Base-by-base conservation (phyloP, 106 monocot genomes). In the Dendrobium catenatum region DNA sequence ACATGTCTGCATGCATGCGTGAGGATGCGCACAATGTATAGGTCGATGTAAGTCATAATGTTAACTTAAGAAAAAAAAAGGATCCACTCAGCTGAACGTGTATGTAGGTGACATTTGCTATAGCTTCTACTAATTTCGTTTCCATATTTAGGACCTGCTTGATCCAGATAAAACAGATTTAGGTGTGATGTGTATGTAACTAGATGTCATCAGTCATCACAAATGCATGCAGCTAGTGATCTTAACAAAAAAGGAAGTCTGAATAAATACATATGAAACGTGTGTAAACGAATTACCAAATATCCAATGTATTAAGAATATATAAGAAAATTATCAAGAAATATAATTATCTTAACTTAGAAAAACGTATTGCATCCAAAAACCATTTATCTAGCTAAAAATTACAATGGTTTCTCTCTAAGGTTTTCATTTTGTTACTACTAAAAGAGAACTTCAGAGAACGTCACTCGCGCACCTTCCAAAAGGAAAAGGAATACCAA, bases 401-500 rank as follows among this genome's bases (percentile, higher is more conserved):
- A 37, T 37, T 33, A 70, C 67, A 67, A 8, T 15, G 15, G 70
- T 70, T 37, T 29, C 37, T 37, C 3, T 11, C 56, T 68, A 68
- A 58, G 27, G 11, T 29, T 26, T 64, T 22, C 37, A 31, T 24
- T 26, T 26, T 19, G 67, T 67, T 67, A 11, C 9, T 26, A 18
- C 0, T 73, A 9, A 43, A 76, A 51, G 49, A 48, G 9, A 64
- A 79, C 61, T 44, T 75, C 24, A 79, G 67, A 79, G 1, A 33
- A 80, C 68, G 37, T 44, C 77, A 48, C 78, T 24, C 29, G 29
- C 75, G 77, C 84, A 98, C 98, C 98, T 98, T 89, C 98, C 98
- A 87, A 93, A 98, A 77, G 98, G 98, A 88, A 93, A 95, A 73
- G 98, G 98, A 78, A 98, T 82, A 78, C 93, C 95, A 82, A 98